These are phyloP conservation scores for Sphagnum tenellum DNA, from an alignment of 225 moss, liverwort and hornwort genomes.

Conservation along the genomic window DNA sequence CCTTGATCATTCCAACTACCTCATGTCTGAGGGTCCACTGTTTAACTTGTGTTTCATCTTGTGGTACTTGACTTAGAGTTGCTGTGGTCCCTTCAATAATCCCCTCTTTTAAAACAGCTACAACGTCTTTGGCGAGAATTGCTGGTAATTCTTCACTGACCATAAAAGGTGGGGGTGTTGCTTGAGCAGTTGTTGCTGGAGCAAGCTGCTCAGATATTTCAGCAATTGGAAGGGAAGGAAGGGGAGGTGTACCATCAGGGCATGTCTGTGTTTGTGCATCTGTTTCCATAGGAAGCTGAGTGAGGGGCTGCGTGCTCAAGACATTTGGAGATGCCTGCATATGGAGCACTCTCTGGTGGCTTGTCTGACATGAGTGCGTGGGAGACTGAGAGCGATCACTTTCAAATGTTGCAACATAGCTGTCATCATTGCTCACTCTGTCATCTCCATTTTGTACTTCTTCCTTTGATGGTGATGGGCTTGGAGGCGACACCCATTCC, in stretches of 20 bases:
- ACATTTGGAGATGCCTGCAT: slow-evolving; percentile 5
- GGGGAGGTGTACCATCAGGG: background rate
- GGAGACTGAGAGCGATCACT: slow-evolving; percentile 30
- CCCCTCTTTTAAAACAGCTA: background rate
- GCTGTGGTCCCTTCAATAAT: too few species aligned
- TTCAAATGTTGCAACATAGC: slow-evolving; percentile 33
- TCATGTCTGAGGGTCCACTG: too few species aligned
- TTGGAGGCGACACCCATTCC: slow-evolving; percentile 30
- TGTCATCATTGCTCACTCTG: slow-evolving; percentile 17
- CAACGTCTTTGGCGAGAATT: background rate
- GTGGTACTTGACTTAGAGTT: too few species aligned
- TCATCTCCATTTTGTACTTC: slow-evolving; percentile 5
- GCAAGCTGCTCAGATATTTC: background rate
- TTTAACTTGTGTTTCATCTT: too few species aligned
- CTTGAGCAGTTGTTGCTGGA: too few species aligned
- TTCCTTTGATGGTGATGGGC: slow-evolving; percentile 10
- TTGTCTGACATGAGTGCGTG: slow-evolving; percentile 15
- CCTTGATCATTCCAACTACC: too few species aligned
- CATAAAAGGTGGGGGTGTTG: background rate
- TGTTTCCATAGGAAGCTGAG: slow-evolving; percentile 27
- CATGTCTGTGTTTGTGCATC: slow-evolving; percentile 18
- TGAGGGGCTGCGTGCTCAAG: slow-evolving; percentile 29
- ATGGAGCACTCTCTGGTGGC: background rate
- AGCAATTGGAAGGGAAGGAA: background rate
- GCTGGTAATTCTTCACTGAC: background rate